phyloP scores from a whole-genome alignment of 352 stramenopile genomes.

The Globisporangium perplexum region DNA sequence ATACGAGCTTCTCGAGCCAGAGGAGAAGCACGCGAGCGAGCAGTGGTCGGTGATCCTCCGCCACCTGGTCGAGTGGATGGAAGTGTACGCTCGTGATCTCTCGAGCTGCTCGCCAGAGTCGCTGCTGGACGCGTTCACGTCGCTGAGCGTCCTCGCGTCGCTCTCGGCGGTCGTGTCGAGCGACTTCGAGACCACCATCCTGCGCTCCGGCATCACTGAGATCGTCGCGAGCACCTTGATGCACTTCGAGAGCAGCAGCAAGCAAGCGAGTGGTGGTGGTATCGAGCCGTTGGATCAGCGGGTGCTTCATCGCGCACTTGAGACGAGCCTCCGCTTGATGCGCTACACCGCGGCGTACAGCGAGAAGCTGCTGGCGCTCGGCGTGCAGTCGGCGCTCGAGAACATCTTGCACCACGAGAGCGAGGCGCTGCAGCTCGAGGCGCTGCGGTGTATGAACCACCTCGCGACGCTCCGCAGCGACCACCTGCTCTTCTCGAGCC shows the following conservation, averaged over 20 bases:
- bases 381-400: constrained; percentile 30
- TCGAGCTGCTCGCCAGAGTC: constrained; percentile 20
- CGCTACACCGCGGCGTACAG: constrained; percentile 27
- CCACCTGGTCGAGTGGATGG: constrained; percentile 70
- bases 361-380: constrained; percentile 29
- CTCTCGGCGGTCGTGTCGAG: constrained; percentile 13
- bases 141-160: constrained; percentile 35
- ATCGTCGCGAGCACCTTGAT: constrained; percentile 29
- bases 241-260: constrained; percentile 18
- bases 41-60: constrained; percentile 35
- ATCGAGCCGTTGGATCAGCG: constrained; percentile 8
- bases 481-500: constrained; percentile 22
- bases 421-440: constrained; percentile 28
- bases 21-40: constrained; percentile 11
- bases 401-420: constrained; percentile 42
- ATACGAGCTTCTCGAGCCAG: neutral
- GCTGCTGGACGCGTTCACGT: constrained; percentile 35
- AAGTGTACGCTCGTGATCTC: constrained; percentile 51
- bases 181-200: constrained; percentile 26
- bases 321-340: constrained; percentile 41
- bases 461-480: constrained; percentile 19
- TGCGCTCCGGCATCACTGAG: constrained; percentile 38
- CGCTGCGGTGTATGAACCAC: constrained; percentile 22
- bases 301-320: constrained; percentile 32
- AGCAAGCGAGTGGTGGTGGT: constrained; percentile 1